Base-by-base conservation (phyloP, 2,329 filamentous ascomycete species). In the Nothomitra cinnamomea region DNA sequence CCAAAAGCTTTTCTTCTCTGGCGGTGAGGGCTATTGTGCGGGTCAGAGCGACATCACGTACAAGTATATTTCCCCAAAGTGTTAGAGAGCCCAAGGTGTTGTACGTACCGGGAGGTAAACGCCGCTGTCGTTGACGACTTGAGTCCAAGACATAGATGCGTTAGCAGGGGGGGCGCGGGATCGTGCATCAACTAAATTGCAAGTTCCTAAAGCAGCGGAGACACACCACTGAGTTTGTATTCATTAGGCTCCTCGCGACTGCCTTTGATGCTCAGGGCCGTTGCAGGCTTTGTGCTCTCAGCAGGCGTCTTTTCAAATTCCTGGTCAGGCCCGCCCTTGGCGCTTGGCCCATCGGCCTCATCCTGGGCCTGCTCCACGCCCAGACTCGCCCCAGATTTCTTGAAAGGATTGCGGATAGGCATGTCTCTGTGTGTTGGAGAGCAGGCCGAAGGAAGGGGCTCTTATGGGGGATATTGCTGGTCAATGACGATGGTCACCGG, bases 71-170 rank as follows among this genome's bases (percentile, higher is more conserved):
- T 25, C 3, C 19, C 19, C 43, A 28, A 25, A 13, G 19, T n/a
- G n/a, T 24, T 17, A n/a, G 24, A 5, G 15, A 2, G n/a, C 53
- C 38, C 50, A 50, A 22, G 54, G 53, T 52, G 36, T 41, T 35
- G 40, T 25, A 52, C 79, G 69, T 80, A 92, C 87, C 61, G 90
- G 90, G 60, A 96, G 78, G 70, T 94, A 96, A 57, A 95, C 85
- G 60, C 90, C 90, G 66, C 85, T 94, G 69, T 94, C 89, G 65
- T 94, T 94, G 67, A 96, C 92, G 59, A 95, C 90, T 95, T 66
- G 28, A 35, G 10, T 49, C 19, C 32, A 60, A 57, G 21, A 36
- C 41, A 12, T 51, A 47, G 24, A 19, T 41, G 41, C 40, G 45
- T 36, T 22, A 53, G 40, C 21, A 49, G 28, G 17, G 17, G 47